Evolutionary conservation across 805 yeast genomes (phyloP).

Genomic region (Schwanniomyces sp.): DNA sequence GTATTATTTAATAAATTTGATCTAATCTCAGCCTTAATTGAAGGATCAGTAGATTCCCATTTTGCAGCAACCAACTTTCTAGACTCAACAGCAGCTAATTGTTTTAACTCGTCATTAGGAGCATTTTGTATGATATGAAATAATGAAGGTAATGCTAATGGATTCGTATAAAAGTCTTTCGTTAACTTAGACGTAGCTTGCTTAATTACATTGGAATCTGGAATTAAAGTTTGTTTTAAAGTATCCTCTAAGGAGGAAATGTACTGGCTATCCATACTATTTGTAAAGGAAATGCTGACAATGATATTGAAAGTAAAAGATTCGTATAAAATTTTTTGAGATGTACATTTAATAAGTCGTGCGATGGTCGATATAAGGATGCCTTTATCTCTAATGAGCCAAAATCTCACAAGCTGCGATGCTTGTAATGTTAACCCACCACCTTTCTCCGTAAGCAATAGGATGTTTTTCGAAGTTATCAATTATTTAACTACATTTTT

Average conservation of each 20-base stretch:
- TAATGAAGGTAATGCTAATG: constrained; percentile 75
- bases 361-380: not conserved
- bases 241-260: constrained; percentile 74
- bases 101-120: constrained; percentile 70
- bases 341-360: constrained; percentile 1
- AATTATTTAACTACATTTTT: too few species aligned
- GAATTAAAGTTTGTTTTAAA: constrained; percentile 72
- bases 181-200: constrained; percentile 76
- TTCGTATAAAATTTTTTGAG: constrained; percentile 8
- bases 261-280: constrained; percentile 68
- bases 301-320: not conserved
- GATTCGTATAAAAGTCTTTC: constrained; percentile 69
- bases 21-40: constrained; percentile 61
- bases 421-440: too few species aligned
- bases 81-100: constrained; percentile 95
- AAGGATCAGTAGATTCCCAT: constrained; percentile 60
- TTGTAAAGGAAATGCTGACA: not conserved
- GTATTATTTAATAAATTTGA: constrained; percentile 67
- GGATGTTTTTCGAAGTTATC: too few species aligned
- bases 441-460: too few species aligned
- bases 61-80: constrained; percentile 73
- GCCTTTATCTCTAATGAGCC: not conserved
- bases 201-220: constrained; percentile 80
- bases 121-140: constrained; percentile 76
- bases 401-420: too few species aligned